phyloP scores from a whole-genome alignment of 2,329 filamentous ascomycete species.

The Pseudodiploospora longispora region DNA sequence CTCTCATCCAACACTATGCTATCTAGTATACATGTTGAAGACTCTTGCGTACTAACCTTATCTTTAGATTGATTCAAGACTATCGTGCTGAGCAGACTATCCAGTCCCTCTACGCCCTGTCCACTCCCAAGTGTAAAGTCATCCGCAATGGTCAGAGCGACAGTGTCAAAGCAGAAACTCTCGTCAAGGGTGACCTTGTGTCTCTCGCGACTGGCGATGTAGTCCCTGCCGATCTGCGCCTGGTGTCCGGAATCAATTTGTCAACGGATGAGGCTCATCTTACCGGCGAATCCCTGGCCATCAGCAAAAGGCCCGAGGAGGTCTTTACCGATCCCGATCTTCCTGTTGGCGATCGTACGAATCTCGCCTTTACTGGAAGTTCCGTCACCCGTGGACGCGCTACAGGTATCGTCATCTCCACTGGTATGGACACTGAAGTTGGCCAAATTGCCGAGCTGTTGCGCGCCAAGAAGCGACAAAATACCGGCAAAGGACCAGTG shows the following conservation, averaged over 20 bases:
- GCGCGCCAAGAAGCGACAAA: slow-evolving; percentile 44
- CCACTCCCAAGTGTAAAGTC: slow-evolving; percentile 51
- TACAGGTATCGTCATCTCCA: slow-evolving; percentile 59
- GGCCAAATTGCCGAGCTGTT: slow-evolving; percentile 68
- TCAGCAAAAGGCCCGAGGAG: slow-evolving; percentile 54
- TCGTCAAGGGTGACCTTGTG: slow-evolving; percentile 61
- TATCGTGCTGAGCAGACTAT: slow-evolving; percentile 55
- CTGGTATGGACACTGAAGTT: slow-evolving; percentile 68
- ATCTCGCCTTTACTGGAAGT: slow-evolving; percentile 64
- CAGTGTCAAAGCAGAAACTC: slow-evolving; percentile 44
- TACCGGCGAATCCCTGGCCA: slow-evolving; percentile 65
- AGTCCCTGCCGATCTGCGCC: slow-evolving; percentile 59
- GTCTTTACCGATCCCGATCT: slow-evolving; percentile 45
- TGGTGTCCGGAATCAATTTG: slow-evolving; percentile 61
- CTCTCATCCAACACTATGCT: slow-evolving; percentile 7
- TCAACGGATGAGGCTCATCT: slow-evolving; percentile 69
- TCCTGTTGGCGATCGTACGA: slow-evolving; percentile 60
- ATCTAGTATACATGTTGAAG: neutral
- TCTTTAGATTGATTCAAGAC: slow-evolving; percentile 47
- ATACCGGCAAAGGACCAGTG: slow-evolving; percentile 33
- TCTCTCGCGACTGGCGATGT: slow-evolving; percentile 57
- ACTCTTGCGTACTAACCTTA: neutral
- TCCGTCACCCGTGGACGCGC: slow-evolving; percentile 65
- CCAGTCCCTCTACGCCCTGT: slow-evolving; percentile 50
- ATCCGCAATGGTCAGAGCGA: slow-evolving; percentile 44